Conservation (phyloP, 1,284 basidiomycete genomes). For the Malassezia japonica region DNA sequence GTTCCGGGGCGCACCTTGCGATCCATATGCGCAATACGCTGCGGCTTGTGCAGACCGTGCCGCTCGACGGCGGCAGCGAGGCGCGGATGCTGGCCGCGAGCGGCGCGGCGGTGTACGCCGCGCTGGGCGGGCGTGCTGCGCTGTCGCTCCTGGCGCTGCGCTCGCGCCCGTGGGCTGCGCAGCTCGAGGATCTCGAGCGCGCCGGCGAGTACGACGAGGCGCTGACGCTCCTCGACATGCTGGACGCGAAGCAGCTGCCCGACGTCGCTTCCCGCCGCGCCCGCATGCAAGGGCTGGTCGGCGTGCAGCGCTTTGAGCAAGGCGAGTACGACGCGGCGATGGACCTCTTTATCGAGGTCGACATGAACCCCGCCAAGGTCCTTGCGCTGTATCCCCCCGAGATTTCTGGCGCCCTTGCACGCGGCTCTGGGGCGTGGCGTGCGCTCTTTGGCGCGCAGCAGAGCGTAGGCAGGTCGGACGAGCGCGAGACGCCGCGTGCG, state of each 20-base stretch:
- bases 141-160: conserved; percentile 66
- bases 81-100: conserved; percentile 25
- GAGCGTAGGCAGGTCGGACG: not conserved
- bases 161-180: conserved; percentile 66
- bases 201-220: conserved; percentile 69
- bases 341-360: conserved; percentile 74
- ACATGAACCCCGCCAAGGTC: conserved; percentile 86
- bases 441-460: conserved; percentile 63
- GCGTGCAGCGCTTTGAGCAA: conserved; percentile 64
- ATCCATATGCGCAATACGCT: conserved; percentile 6
- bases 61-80: conserved; percentile 14
- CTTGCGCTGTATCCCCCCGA: conserved; percentile 74
- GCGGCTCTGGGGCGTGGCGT: conserved; percentile 67
- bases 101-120: conserved; percentile 14
- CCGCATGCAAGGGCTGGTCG: conserved; percentile 54
- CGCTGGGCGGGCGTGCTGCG: conserved; percentile 35
- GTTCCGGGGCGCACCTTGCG: not conserved
- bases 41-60: conserved; percentile 52
- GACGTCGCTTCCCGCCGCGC: conserved; percentile 52
- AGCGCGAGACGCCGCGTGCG: not conserved
- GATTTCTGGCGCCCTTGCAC: conserved; percentile 68
- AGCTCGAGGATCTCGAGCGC: conserved; percentile 73
- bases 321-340: conserved; percentile 67
- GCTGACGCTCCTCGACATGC: conserved; percentile 61
- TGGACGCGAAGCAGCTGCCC: conserved; percentile 52